Evolutionary conservation across 768 basidiomycete genomes (phyloP).

Genomic region (Gyrodon lividus): DNA sequence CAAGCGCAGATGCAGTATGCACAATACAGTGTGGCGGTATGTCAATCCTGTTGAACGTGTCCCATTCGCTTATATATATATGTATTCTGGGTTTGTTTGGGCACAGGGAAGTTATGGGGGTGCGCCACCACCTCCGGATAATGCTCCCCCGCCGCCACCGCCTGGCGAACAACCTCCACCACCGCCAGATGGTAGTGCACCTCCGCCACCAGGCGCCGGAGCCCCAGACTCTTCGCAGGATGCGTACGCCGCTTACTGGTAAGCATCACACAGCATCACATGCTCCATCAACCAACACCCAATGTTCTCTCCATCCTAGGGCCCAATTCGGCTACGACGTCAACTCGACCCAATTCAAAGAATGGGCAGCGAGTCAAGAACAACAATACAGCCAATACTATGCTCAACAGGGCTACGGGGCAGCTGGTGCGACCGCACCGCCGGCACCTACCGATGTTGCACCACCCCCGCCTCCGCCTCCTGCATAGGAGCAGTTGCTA

Average conservation of each 20-base stretch:
- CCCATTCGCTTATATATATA: conserved; percentile 19
- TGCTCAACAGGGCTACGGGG: conserved; percentile 52
- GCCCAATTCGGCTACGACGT: conserved; percentile 86
- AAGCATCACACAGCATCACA: conserved; percentile 23
- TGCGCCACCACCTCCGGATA: conserved; percentile 38
- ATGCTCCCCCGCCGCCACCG: conserved; percentile 46
- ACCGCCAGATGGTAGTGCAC: conserved; percentile 43
- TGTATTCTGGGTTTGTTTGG: conserved; percentile 1
- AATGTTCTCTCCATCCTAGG: conserved; percentile 39
- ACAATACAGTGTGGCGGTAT: conserved; percentile 63
- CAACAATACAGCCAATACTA: conserved; percentile 80
- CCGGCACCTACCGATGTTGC: conserved; percentile 18
- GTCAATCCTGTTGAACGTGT: conserved; percentile 18
- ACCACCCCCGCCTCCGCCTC: conserved; percentile 26
- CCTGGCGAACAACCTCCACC: conserved; percentile 54
- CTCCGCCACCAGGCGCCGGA: conserved; percentile 45
- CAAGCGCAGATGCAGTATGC: conserved; percentile 82
- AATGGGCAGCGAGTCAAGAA: conserved; percentile 65
- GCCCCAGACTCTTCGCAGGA: conserved; percentile 43
- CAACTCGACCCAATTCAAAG: conserved; percentile 77
- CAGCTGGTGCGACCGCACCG: conserved; percentile 24
- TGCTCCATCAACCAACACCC: not conserved
- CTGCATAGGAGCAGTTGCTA: conserved; percentile 16
- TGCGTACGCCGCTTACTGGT: conserved; percentile 63
- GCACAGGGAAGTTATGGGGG: conserved; percentile 34